These are phyloP conservation scores for Poa pratensis DNA, from an alignment of 176 grass and related monocot species.

Conservation along the genomic window DNA sequence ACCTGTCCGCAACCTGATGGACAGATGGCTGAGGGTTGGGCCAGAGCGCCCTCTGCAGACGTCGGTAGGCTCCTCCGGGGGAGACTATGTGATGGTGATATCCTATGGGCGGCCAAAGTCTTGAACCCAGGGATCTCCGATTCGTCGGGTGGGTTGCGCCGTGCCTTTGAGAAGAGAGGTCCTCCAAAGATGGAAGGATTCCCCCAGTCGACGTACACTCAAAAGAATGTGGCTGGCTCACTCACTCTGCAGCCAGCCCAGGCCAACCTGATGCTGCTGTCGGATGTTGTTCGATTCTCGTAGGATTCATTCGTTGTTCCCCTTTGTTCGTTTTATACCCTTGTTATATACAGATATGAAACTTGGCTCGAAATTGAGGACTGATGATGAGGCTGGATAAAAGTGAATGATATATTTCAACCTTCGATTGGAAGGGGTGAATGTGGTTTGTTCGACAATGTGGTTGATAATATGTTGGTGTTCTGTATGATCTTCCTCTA, in stretches of 20 bases:
- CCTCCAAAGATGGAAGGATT: neutral
- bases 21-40: slow-evolving; percentile 58
- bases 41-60: slow-evolving; percentile 52
- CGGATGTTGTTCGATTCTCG: slow-evolving; percentile 40
- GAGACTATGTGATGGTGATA: slow-evolving; percentile 80
- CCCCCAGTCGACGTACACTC: slow-evolving; percentile 19
- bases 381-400: slow-evolving; percentile 23
- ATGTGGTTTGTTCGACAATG: neutral
- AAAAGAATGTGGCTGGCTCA: slow-evolving; percentile 26
- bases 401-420: slow-evolving; percentile 3
- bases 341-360: slow-evolving; percentile 24
- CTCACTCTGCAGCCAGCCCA: slow-evolving; percentile 38
- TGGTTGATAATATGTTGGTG: neutral
- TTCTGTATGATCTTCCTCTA: neutral
- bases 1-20: slow-evolving; percentile 63
- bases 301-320: slow-evolving; percentile 46
- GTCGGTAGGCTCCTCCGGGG: slow-evolving; percentile 59
- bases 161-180: neutral
- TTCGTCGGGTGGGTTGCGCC: neutral
- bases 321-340: slow-evolving; percentile 21
- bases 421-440: neutral
- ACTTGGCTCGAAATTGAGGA: slow-evolving; percentile 20
- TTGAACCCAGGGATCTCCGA: neutral
- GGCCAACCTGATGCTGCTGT: slow-evolving; percentile 15
- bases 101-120: slow-evolving; percentile 55